A percentile compares a stretch with the other conserved stretches of the same genome.
These are phyloP conservation scores for Terana coerulea DNA, from an alignment of 768 basidiomycete species.

Conservation along the genomic window DNA sequence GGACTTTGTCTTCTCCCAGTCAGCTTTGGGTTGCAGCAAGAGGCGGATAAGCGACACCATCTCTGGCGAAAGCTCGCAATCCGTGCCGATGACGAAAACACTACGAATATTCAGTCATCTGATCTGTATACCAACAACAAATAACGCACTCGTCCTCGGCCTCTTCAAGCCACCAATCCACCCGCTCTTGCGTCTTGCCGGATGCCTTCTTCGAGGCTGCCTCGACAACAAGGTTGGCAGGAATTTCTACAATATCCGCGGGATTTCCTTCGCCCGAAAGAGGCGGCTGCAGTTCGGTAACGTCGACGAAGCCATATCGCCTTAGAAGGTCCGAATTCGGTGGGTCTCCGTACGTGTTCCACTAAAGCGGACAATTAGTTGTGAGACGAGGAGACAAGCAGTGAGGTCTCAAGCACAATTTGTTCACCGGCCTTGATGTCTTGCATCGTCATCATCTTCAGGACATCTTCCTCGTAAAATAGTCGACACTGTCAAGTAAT, in stretches of 20 bases:
- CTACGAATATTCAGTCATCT: conserved; percentile 29
- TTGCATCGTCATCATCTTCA: conserved; percentile 82
- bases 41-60: conserved; percentile 65
- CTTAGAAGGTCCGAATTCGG: conserved; percentile 94
- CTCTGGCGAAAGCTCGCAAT: conserved; percentile 48
- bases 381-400: background rate
- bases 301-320: conserved; percentile 90
- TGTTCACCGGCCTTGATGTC: conserved; percentile 76
- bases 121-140: background rate
- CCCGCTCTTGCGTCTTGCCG: conserved; percentile 48
- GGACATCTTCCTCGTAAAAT: conserved; percentile 66
- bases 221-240: conserved; percentile 63
- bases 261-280: conserved; percentile 61
- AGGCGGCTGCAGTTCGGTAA: conserved; percentile 44
- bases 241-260: conserved; percentile 74
- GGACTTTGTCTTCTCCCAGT: conserved; percentile 65
- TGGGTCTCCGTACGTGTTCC: conserved; percentile 93
- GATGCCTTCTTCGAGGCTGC: conserved; percentile 19
- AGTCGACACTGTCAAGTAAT: conserved; percentile 82
- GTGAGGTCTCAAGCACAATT: conserved; percentile 54
- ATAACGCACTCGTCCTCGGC: conserved; percentile 80
- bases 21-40: conserved; percentile 48
- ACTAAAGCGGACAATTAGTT: conserved; percentile 41
- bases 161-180: conserved; percentile 93
- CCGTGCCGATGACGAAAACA: conserved; percentile 51